phyloP scores from a whole-genome alignment of 75 land plant genomes.

The Cunninghamia lanceolata region DNA sequence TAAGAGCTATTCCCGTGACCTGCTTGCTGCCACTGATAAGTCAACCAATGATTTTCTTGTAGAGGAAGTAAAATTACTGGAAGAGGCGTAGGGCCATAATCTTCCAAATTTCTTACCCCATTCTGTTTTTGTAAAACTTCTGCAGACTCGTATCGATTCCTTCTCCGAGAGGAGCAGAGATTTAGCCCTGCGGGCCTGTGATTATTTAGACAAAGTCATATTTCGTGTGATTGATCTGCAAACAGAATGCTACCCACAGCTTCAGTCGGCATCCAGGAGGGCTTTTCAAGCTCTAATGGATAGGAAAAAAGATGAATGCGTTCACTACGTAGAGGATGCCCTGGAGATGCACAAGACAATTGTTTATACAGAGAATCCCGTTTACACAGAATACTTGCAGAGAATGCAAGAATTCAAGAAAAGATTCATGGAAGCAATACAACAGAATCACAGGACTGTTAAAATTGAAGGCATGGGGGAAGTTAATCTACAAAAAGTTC shows the following conservation, averaged over 20 bases:
- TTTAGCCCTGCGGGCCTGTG: constrained; percentile 6
- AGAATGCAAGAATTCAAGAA: not conserved
- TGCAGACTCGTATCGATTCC: constrained; percentile 9
- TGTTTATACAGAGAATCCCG: not conserved
- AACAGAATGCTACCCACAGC: constrained; percentile 17
- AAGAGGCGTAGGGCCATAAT: constrained; percentile 15
- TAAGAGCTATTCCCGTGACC: constrained; percentile 9
- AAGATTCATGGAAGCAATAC: not conserved
- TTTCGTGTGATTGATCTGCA: not conserved
- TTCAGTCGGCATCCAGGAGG: not conserved
- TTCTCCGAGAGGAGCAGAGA: constrained; percentile 3
- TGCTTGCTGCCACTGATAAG: not conserved
- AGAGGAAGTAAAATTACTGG: constrained; percentile 12
- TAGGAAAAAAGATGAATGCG: not conserved
- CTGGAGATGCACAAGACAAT: constrained; percentile 5
- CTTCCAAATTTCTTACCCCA: constrained; percentile 27
- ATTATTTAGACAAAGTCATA: constrained; percentile 14
- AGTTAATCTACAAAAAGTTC: not conserved
- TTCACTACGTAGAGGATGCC: not conserved
- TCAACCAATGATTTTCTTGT: not conserved
- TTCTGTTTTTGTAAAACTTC: constrained; percentile 3
- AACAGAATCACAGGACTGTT: not conserved
- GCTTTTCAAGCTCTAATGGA: not conserved
- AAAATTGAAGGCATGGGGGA: not conserved
- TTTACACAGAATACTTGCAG: not conserved